phyloP scores from a whole-genome alignment of 2,329 filamentous ascomycete species.

The Penicillium oxalicum region DNA sequence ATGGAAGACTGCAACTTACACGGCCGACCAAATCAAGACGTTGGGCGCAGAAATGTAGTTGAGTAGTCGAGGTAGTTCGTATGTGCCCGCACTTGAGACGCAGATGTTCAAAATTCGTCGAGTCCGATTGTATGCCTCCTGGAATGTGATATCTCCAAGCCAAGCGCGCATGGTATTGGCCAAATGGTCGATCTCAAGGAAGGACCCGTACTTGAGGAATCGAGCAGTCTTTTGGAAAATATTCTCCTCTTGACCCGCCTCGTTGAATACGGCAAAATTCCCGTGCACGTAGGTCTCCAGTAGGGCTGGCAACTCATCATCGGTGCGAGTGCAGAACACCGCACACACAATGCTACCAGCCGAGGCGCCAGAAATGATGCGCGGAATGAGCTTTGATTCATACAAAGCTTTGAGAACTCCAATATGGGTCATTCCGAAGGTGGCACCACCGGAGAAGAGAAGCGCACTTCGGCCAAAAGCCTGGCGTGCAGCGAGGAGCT shows the following conservation, averaged over 20 bases:
- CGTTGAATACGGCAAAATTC: slow-evolving; percentile 75
- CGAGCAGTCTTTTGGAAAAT: slow-evolving; percentile 64
- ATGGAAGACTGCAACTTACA: slow-evolving; percentile 44
- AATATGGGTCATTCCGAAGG: slow-evolving; percentile 88
- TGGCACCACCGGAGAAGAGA: slow-evolving; percentile 76
- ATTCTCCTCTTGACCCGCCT: slow-evolving; percentile 53
- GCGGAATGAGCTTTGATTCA: slow-evolving; percentile 67
- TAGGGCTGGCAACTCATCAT: slow-evolving; percentile 68
- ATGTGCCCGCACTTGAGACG: slow-evolving; percentile 79
- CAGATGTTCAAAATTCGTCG: slow-evolving; percentile 88
- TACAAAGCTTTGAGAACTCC: slow-evolving; percentile 78
- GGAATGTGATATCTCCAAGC: slow-evolving; percentile 86
- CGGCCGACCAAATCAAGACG: slow-evolving; percentile 92
- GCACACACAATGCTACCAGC: slow-evolving; percentile 81
- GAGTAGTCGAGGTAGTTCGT: slow-evolving; percentile 77
- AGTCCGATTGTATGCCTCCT: slow-evolving; percentile 93
- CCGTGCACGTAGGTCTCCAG: slow-evolving; percentile 68
- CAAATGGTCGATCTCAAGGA: slow-evolving; percentile 79
- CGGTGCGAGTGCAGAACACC: slow-evolving; percentile 69
- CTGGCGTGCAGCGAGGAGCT: slow-evolving; percentile 65
- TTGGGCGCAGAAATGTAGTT: slow-evolving; percentile 94
- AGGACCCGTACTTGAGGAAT: slow-evolving; percentile 72
- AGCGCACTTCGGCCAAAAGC: slow-evolving; percentile 81
- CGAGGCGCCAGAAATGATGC: slow-evolving; percentile 82
- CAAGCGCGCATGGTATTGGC: slow-evolving; percentile 72